These are phyloP conservation scores for Sarcomyxa edulis DNA, from an alignment of 768 basidiomycete species.

Conservation along the genomic window DNA sequence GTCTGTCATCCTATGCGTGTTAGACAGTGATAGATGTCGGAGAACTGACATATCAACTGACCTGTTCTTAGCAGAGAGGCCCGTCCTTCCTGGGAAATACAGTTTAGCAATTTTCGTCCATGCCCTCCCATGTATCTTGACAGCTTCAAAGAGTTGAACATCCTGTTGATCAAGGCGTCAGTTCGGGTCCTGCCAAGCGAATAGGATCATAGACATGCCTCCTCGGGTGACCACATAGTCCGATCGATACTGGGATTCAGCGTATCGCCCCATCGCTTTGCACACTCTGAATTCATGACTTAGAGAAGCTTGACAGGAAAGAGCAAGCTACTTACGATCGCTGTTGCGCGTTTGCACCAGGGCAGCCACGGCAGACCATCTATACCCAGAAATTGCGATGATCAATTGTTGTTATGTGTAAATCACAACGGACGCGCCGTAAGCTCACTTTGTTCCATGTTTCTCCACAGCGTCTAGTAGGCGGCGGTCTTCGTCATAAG, in stretches of 20 bases:
- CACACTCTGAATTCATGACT: constrained; percentile 38
- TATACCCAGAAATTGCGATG: constrained; percentile 12
- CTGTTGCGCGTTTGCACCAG: constrained; percentile 53
- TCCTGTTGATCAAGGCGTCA: constrained; percentile 29
- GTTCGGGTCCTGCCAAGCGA: constrained; percentile 1
- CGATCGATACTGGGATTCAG: constrained; percentile 57
- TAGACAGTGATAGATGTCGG: too few relatives aligned
- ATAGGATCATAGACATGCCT: constrained; percentile 25
- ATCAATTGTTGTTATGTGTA: too few relatives aligned
- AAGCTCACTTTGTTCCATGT: constrained; percentile 47
- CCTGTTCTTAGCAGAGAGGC: constrained; percentile 57
- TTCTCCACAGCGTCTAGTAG: constrained; percentile 50
- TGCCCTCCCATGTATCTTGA: constrained; percentile 50
- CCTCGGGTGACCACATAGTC: constrained; percentile 53
- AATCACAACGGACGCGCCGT: too few relatives aligned
- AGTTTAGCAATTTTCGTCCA: constrained; percentile 62
- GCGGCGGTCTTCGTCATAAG: constrained; percentile 54
- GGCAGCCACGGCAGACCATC: constrained; percentile 56
- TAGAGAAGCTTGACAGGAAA: constrained; percentile 3
- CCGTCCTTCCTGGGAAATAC: constrained; percentile 56
- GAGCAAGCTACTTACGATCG: constrained; percentile 39
- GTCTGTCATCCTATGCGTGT: too few relatives aligned
- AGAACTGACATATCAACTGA: too few relatives aligned
- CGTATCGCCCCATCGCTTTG: constrained; percentile 60
- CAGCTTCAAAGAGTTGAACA: constrained; percentile 46